These are phyloP conservation scores for Penicillium steckii DNA, from an alignment of 495 filamentous ascomycete genomes.

Conservation along the genomic window DNA sequence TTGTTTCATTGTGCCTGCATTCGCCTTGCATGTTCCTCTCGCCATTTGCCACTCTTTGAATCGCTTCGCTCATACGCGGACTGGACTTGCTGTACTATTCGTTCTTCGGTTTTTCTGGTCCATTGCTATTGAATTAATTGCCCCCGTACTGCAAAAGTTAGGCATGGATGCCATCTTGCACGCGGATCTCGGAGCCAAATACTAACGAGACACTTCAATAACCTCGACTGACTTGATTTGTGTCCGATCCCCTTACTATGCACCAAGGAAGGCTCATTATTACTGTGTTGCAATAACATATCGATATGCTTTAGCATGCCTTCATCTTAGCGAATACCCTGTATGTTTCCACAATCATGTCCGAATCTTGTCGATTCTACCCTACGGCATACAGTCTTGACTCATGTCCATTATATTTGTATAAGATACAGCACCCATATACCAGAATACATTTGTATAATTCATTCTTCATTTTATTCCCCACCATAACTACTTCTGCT, in stretches of 20 bases:
- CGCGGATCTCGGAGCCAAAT: background rate
- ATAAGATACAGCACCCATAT: too few relatives aligned
- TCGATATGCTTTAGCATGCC: background rate
- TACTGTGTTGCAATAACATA: too few relatives aligned
- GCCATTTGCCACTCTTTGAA: background rate
- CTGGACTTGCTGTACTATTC: conserved; percentile 4
- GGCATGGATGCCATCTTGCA: background rate
- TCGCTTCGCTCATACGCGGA: conserved; percentile 4
- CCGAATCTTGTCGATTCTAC: background rate
- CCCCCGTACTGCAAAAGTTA: background rate
- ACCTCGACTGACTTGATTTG: background rate
- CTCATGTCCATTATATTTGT: background rate
- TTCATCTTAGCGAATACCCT: too few relatives aligned
- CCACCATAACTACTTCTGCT: too few relatives aligned
- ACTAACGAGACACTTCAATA: background rate
- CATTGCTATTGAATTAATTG: background rate
- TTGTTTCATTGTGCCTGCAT: conserved; percentile 14
- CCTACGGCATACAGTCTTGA: background rate
- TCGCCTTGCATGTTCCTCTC: conserved; percentile 7
- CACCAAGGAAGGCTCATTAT: too few relatives aligned
- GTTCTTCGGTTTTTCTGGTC: conserved; percentile 9
- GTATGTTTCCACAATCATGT: too few relatives aligned
- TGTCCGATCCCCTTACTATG: too few relatives aligned
- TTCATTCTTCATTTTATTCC: too few relatives aligned
- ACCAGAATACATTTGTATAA: too few relatives aligned